Evolutionary conservation across 2,329 filamentous ascomycete species (phyloP), one percentile per base, ranked within the genome.

Genomic region (Aspergillus vadensis): DNA sequence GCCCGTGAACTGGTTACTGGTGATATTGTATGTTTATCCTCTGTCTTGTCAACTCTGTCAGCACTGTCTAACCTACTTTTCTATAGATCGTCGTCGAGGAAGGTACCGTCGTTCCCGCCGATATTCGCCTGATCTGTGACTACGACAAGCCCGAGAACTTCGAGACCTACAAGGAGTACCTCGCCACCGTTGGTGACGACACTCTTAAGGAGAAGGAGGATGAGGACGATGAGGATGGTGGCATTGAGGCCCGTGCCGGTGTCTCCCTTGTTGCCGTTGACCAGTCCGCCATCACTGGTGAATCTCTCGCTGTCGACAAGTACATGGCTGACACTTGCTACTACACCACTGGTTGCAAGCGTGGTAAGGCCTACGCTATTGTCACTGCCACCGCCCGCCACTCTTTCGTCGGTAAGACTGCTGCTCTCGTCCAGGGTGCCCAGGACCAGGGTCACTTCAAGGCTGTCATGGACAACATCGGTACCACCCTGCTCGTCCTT

Each of bases 311-410:
- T 67, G 74, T 76, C 67, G 74, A 76, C 70, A 76, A 76, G 73
- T 76, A 89, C 81, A 90, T 92, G 86, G 87, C 88, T 63, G 89
- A 91, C 72, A 81, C 84, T 63, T 83, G 88, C 73, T 91, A 90
- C 83, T 91, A 91, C 82, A 91, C 89, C 63, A 91, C 89, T 65
- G 89, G 89, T 70, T 91, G 89, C 83, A 92, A 91, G 85, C 88
- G 89, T 74, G 89, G 89, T 72, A 91, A 91, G 80, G 86, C 88
- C 62, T 91, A 88, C 76, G 87, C 83, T 71, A 83, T 92, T 64
- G 84, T 87, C 71, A 84, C 85, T 61, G 85, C 87, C 66, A 86
- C 87, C 64, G 89, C 89, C 58, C 86, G 84, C 74, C 83, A 85
- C 78, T 91, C 89, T 61, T 92, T 91, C 81, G 89, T 91, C 76